phyloP scores from a whole-genome alignment of 352 stramenopile species.

The Salisapilia sapeloensis region DNA sequence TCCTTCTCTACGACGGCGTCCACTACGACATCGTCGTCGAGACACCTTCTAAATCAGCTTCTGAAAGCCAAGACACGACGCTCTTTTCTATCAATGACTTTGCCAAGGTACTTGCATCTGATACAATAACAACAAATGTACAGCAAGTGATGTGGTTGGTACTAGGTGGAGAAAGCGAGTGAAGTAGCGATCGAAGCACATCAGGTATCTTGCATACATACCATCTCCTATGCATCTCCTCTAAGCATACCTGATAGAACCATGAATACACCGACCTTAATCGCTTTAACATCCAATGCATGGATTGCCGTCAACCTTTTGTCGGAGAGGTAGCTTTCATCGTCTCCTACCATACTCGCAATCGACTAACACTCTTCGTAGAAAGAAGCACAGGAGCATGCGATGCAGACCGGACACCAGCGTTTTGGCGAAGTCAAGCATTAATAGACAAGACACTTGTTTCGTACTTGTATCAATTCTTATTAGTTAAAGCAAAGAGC shows the following conservation, averaged over 20 bases:
- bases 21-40: slow-evolving; percentile 77
- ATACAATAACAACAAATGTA: not conserved
- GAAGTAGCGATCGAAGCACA: slow-evolving; percentile 69
- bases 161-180: slow-evolving; percentile 48
- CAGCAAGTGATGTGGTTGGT: not conserved
- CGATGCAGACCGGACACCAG: slow-evolving; percentile 40
- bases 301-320: slow-evolving; percentile 45
- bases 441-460: not conserved
- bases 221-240: not conserved
- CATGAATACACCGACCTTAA: slow-evolving; percentile 67
- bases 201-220: slow-evolving; percentile 13
- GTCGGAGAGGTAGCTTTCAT: slow-evolving; percentile 23
- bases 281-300: slow-evolving; percentile 55
- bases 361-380: slow-evolving; percentile 2
- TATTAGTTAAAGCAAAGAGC: slow-evolving; percentile 2
- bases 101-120: slow-evolving; percentile 21
- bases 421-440: slow-evolving; percentile 47
- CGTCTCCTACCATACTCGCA: slow-evolving; percentile 3
- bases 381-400: slow-evolving; percentile 45
- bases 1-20: slow-evolving; percentile 74
- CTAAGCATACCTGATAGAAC: slow-evolving; percentile 12
- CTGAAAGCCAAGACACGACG: slow-evolving; percentile 32
- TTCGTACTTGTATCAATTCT: not conserved
- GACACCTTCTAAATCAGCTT: slow-evolving; percentile 16
- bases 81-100: slow-evolving; percentile 78